These are phyloP conservation scores for Exophiala alcalophila DNA, from an alignment of 2,329 filamentous ascomycete species.

Conservation along the genomic window DNA sequence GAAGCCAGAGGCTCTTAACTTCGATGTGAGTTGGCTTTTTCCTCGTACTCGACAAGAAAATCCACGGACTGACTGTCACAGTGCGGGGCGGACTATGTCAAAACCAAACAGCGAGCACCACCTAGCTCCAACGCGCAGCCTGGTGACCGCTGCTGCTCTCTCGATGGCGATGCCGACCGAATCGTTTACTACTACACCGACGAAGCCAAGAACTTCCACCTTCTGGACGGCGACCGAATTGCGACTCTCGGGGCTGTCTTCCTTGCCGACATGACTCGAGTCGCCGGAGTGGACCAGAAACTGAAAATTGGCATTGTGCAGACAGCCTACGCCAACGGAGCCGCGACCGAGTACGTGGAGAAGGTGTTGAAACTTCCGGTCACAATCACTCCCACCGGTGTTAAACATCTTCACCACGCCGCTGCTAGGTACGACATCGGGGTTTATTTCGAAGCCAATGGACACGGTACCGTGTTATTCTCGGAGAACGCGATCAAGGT, in stretches of 20 bases:
- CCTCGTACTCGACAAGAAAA: not conserved
- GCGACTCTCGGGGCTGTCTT: slow-evolving; percentile 91
- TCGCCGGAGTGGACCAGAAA: slow-evolving; percentile 72
- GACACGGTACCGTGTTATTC: slow-evolving; percentile 95
- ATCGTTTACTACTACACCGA: slow-evolving; percentile 94
- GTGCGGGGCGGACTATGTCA: slow-evolving; percentile 95
- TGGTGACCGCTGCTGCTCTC: slow-evolving; percentile 78
- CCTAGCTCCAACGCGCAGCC: slow-evolving; percentile 73
- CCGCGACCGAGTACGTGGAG: slow-evolving; percentile 87
- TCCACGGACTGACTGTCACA: slow-evolving; percentile 39
- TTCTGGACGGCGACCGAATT: slow-evolving; percentile 95
- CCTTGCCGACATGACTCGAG: slow-evolving; percentile 80
- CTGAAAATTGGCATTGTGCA: slow-evolving; percentile 93
- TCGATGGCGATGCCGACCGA: slow-evolving; percentile 93
- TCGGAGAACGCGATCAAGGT: slow-evolving; percentile 75
- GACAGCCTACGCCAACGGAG: slow-evolving; percentile 96
- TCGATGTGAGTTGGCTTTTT: slow-evolving; percentile 72
- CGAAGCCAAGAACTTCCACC: slow-evolving; percentile 76
- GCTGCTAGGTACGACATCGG: slow-evolving; percentile 92
- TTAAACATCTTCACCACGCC: slow-evolving; percentile 97
- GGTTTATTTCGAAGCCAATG: slow-evolving; percentile 98
- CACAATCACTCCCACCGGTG: slow-evolving; percentile 89
- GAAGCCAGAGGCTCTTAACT: slow-evolving; percentile 82
- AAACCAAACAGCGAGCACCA: slow-evolving; percentile 90
- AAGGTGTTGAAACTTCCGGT: slow-evolving; percentile 85